Conservation (phyloP, 306 rosid genomes). For the Parietaria judaica region DNA sequence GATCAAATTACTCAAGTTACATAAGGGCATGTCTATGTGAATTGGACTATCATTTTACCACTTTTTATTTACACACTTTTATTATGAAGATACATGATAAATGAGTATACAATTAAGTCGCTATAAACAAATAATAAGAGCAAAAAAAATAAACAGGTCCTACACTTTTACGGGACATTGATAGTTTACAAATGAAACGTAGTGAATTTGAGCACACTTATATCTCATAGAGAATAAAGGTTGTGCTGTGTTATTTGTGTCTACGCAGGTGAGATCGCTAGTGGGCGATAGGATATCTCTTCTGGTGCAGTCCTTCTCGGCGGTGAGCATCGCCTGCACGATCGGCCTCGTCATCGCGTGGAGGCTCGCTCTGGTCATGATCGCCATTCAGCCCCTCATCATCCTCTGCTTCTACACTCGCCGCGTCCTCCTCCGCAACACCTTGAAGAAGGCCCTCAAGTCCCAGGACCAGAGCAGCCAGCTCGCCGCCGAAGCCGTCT, state of each 20-base stretch:
- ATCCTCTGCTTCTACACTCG: conserved; percentile 58
- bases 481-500: conserved; percentile 85
- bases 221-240: too few relatives aligned
- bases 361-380: conserved; percentile 67
- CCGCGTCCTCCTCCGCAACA: conserved; percentile 48
- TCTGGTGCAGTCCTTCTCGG: conserved; percentile 57
- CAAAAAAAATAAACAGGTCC: too few relatives aligned
- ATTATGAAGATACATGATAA: too few relatives aligned
- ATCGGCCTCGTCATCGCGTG: conserved; percentile 70
- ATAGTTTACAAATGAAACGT: too few relatives aligned
- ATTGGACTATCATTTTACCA: too few relatives aligned
- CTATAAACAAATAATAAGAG: too few relatives aligned
- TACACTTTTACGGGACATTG: too few relatives aligned
- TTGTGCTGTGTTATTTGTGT: background rate
- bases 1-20: too few relatives aligned
- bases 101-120: too few relatives aligned
- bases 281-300: conserved; percentile 78
- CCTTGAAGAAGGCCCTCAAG: conserved; percentile 51
- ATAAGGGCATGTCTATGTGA: too few relatives aligned
- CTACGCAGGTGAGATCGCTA: conserved; percentile 60
- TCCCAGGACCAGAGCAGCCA: conserved; percentile 68
- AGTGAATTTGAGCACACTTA: too few relatives aligned
- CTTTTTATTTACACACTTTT: too few relatives aligned
- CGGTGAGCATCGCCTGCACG: conserved; percentile 58
- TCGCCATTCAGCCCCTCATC: conserved; percentile 65